A percentile compares a stretch with the other conserved stretches of the same genome.
Evolutionary conservation across 2,329 filamentous ascomycete genomes (phyloP).

Genomic region (Ambrosiella xylebori): DNA sequence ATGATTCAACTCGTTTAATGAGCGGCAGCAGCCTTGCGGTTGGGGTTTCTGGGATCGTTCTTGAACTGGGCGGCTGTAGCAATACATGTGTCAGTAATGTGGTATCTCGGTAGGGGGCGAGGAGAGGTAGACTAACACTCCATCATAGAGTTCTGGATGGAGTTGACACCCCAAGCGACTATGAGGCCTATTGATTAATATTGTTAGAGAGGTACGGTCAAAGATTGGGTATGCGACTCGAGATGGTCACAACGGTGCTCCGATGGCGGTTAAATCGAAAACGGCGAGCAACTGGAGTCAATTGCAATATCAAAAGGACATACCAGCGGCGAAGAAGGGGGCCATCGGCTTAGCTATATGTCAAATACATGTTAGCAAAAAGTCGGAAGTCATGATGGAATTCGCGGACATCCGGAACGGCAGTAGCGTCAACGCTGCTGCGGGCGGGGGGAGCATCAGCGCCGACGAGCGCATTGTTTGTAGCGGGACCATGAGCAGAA

Average conservation of each 20-base stretch:
- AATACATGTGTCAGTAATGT: constrained; percentile 9
- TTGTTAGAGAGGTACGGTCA: neutral
- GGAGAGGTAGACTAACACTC: constrained; percentile 38
- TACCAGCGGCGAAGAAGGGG: constrained; percentile 93
- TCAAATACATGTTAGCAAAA: constrained; percentile 17
- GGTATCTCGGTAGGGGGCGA: neutral
- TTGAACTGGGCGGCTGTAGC: constrained; percentile 73
- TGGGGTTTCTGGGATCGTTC: constrained; percentile 87
- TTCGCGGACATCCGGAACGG: neutral
- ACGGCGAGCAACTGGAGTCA: neutral
- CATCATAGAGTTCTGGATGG: constrained; percentile 59
- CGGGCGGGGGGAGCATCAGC: neutral
- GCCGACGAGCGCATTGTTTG: constrained; percentile 1
- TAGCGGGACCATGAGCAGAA: neutral
- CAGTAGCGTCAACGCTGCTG: neutral
- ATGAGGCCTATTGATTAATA: constrained; percentile 43
- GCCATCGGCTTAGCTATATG: constrained; percentile 67
- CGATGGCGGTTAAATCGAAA: neutral
- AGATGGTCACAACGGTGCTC: neutral
- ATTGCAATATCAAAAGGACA: constrained; percentile 14
- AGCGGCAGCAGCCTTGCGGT: constrained; percentile 27
- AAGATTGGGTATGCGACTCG: neutral
- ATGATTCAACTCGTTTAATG: neutral
- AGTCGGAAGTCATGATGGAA: constrained; percentile 14
- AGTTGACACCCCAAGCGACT: constrained; percentile 84